Evolutionary conservation across 306 rosid species (phyloP).

Genomic region (Ochetophila trinervis): DNA sequence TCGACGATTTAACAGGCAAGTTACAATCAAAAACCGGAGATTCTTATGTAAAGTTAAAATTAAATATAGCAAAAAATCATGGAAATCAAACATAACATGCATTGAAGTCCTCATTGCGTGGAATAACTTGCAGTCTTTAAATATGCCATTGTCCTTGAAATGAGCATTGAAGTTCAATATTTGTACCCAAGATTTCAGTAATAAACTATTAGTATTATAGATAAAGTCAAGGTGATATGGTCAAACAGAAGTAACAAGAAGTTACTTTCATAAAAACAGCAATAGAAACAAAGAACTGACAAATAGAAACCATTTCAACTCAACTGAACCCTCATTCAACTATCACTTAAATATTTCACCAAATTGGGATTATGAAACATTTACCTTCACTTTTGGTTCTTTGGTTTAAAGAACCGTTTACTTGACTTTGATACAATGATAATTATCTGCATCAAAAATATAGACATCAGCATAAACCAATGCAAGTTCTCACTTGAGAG

Average conservation of each 20-base stretch:
- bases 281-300: neutral
- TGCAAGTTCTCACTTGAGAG: neutral
- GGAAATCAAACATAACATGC: slow-evolving; percentile 25
- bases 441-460: neutral
- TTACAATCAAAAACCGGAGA: slow-evolving; percentile 31
- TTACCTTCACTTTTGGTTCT: slow-evolving; percentile 22
- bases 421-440: neutral
- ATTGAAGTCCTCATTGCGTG: slow-evolving; percentile 9
- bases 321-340: neutral
- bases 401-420: neutral
- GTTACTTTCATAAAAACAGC: neutral
- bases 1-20: slow-evolving; percentile 36
- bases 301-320: neutral
- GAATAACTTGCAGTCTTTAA: slow-evolving; percentile 6
- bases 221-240: neutral
- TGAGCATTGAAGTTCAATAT: slow-evolving; percentile 13
- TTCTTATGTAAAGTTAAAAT: slow-evolving; percentile 38
- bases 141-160: slow-evolving; percentile 1
- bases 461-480: neutral
- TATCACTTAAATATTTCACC: neutral
- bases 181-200: neutral
- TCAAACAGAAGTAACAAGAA: slow-evolving; percentile 6
- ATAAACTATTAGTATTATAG: neutral
- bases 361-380: neutral
- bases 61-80: slow-evolving; percentile 25